These are phyloP conservation scores for Puya raimondii DNA, from an alignment of 176 grass and related monocot species.

Conservation along the genomic window DNA sequence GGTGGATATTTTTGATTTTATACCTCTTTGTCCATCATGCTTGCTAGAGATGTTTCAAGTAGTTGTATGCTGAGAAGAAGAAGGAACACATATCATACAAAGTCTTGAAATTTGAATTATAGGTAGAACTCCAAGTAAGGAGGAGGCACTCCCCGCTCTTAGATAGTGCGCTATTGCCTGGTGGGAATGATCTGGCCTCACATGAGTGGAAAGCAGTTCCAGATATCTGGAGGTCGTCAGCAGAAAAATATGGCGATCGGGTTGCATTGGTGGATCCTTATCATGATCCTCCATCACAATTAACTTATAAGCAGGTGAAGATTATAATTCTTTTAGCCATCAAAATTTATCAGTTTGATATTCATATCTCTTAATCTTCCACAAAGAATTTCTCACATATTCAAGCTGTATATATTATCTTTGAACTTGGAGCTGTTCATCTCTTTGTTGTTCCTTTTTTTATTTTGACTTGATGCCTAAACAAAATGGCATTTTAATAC, in stretches of 20 bases:
- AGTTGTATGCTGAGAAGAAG: not conserved
- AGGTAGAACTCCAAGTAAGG: constrained; percentile 14
- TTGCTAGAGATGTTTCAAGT: not conserved
- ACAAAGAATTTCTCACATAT: too few species aligned
- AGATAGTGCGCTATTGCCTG: constrained; percentile 13
- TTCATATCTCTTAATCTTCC: not conserved
- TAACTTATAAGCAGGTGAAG: constrained; percentile 76
- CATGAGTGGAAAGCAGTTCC: constrained; percentile 76
- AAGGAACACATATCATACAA: not conserved
- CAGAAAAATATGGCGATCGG: constrained; percentile 58
- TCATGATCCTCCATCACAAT: constrained; percentile 52
- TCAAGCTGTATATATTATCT: too few species aligned
- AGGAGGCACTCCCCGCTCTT: constrained; percentile 32
- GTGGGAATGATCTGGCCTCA: constrained; percentile 19
- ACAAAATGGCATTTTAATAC: too few species aligned
- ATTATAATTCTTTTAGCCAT: not conserved
- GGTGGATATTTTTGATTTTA: not conserved
- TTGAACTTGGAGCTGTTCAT: too few species aligned
- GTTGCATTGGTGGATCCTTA: constrained; percentile 74
- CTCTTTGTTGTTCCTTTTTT: too few species aligned
- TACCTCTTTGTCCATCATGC: not conserved
- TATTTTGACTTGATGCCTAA: too few species aligned
- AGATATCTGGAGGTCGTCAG: constrained; percentile 82
- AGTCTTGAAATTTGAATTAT: not conserved
- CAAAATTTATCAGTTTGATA: not conserved